These are phyloP conservation scores for Coemansia sp. DNA, from an alignment of 192 early-diverging fungal genomes.

Conservation along the genomic window DNA sequence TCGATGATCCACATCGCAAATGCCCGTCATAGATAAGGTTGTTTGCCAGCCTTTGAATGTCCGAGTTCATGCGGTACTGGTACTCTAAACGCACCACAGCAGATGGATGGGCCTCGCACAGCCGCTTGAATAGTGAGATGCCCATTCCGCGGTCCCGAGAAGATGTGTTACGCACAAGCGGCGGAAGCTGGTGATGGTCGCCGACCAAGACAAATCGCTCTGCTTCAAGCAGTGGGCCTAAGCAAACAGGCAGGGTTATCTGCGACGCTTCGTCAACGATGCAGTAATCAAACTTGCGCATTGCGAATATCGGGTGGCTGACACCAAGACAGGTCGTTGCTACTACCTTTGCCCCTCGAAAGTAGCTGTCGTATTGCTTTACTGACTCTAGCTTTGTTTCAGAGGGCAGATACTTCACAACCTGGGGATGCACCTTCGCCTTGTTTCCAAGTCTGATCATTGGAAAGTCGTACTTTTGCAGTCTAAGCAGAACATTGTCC, in stretches of 20 bases:
- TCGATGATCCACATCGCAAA: conserved; percentile 70
- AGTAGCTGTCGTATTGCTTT: conserved; percentile 60
- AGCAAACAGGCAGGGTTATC: conserved; percentile 84
- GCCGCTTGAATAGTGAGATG: conserved; percentile 76
- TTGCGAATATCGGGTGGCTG: conserved; percentile 72
- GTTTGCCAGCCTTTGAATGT: conserved; percentile 87
- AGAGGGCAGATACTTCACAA: conserved; percentile 42
- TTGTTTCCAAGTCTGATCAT: conserved; percentile 77
- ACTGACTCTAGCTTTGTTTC: conserved; percentile 57
- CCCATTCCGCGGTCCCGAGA: conserved; percentile 44
- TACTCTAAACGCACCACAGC: conserved; percentile 71
- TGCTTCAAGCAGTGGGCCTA: conserved; percentile 84
- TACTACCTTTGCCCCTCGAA: conserved; percentile 68
- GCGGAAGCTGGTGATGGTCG: conserved; percentile 94
- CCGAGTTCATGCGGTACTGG: conserved; percentile 94
- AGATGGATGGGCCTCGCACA: conserved; percentile 81
- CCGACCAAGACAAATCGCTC: conserved; percentile 90
- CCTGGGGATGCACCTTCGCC: conserved; percentile 60
- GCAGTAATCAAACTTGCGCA: conserved; percentile 88
- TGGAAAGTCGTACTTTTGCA: conserved; percentile 61
- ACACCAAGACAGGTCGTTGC: conserved; percentile 90
- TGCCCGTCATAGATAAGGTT: conserved; percentile 78
- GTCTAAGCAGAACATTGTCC: conserved; percentile 89
- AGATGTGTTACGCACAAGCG: conserved; percentile 66
- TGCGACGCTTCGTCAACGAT: conserved; percentile 98